phyloP scores from a whole-genome alignment of 352 stramenopile species.

The Lagenidium giganteum region DNA sequence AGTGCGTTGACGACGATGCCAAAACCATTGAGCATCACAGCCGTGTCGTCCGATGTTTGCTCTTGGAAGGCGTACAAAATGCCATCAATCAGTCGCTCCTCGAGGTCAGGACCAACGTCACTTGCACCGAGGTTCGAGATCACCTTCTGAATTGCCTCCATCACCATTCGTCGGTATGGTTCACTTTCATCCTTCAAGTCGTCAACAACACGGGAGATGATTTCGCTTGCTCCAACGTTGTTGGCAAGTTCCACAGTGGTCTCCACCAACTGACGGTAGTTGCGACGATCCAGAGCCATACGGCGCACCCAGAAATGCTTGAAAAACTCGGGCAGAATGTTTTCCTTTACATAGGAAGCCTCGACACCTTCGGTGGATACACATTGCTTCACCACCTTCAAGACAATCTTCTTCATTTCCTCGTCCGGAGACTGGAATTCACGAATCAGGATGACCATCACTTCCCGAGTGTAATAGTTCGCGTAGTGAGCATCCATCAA shows the following conservation, averaged over 20 bases:
- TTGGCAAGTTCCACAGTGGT: conserved; percentile 98
- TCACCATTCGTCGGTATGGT: conserved; percentile 98
- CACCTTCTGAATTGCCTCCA: conserved; percentile 99
- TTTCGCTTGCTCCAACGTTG: conserved; percentile 99
- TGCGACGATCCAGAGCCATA: conserved; percentile 97
- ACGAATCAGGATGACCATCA: conserved; percentile 98
- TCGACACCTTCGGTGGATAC: conserved; percentile 98
- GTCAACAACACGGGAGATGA: conserved; percentile 96
- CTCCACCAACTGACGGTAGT: conserved; percentile 98
- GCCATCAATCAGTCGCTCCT: conserved; percentile 99
- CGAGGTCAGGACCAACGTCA: conserved; percentile 95
- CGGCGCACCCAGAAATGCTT: conserved; percentile 98
- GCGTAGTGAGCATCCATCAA: conserved; percentile 99
- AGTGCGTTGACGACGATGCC: conserved; percentile 98
- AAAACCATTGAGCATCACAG: conserved; percentile 98
- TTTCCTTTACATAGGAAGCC: conserved; percentile 95
- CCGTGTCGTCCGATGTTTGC: conserved; percentile 91
- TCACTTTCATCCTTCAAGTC: conserved; percentile 99
- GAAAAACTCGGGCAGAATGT: conserved; percentile 99
- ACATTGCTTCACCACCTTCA: conserved; percentile 98
- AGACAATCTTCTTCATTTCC: conserved; percentile 99
- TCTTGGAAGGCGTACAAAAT: conserved; percentile 99
- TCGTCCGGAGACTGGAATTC: conserved; percentile 99
- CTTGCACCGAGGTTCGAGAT: conserved; percentile 95
- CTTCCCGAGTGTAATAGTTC: conserved; percentile 98